A percentile compares a stretch with the other conserved stretches of the same genome.
Conservation (phyloP, 139 green algal genomes). For the Volvox africanus region DNA sequence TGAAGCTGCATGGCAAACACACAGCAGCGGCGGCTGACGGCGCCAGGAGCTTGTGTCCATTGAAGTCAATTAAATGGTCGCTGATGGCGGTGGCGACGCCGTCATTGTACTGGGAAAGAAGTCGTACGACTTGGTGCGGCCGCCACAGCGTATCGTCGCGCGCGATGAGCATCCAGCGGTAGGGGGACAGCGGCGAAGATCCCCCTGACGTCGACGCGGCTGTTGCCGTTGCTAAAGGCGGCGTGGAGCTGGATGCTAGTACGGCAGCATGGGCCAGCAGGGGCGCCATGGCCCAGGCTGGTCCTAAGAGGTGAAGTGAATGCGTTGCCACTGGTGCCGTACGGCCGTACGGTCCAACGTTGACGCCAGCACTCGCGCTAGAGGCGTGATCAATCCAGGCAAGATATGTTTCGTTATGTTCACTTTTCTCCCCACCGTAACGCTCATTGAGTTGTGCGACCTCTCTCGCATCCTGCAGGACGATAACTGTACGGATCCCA, state of each 20-base stretch:
- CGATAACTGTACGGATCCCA: slow-evolving; percentile 38
- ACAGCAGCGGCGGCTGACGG: not conserved
- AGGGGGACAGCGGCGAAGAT: not conserved
- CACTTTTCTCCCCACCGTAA: not conserved
- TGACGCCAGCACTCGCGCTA: not conserved
- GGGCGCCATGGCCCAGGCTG: slow-evolving; percentile 21
- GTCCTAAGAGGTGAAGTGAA: not conserved
- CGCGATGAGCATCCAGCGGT: slow-evolving; percentile 43
- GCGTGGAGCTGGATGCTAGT: not conserved
- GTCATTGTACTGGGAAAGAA: not conserved
- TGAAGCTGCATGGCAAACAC: slow-evolving; percentile 26
- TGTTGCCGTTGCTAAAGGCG: not conserved
- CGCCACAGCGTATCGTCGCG: slow-evolving; percentile 46
- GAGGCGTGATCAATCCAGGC: not conserved
- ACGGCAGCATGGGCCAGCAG: not conserved
- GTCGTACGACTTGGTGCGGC: not conserved
- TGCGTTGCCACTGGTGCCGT: not conserved
- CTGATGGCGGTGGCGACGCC: not conserved
- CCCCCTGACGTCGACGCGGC: not conserved
- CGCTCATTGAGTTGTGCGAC: not conserved
- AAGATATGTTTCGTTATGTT: slow-evolving; percentile 14
- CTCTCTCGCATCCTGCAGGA: not conserved
- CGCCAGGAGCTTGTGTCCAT: not conserved
- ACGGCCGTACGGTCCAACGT: not conserved
- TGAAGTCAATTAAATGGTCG: slow-evolving; percentile 36